phyloP scores from a whole-genome alignment of 257 asterid species.

The Solanum rostratum region DNA sequence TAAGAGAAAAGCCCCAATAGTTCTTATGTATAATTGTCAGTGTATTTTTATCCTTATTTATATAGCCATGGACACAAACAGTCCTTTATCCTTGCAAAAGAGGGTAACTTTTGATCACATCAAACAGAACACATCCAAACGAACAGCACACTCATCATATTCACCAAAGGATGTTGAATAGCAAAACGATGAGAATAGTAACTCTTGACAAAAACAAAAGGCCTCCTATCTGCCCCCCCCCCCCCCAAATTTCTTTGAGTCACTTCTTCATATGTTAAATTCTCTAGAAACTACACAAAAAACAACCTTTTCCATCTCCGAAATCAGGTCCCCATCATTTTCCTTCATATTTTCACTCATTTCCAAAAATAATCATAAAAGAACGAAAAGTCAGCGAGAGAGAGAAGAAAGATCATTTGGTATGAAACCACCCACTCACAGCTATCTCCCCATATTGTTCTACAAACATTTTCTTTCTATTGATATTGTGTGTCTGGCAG shows the following conservation, averaged over 20 bases:
- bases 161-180: not conserved
- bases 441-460: not conserved
- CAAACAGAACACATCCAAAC: not conserved
- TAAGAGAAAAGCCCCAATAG: not conserved
- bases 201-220: not conserved
- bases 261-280: not conserved
- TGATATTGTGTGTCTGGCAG: not conserved
- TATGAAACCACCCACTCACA: not conserved
- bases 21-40: not conserved
- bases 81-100: not conserved
- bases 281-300: not conserved
- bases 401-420: not conserved
- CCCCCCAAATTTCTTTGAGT: not conserved
- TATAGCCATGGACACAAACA: not conserved
- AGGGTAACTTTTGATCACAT: not conserved
- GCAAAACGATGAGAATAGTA: not conserved
- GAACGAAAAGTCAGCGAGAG: not conserved
- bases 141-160: not conserved
- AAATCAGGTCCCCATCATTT: not conserved
- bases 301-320: not conserved
- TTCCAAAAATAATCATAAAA: not conserved
- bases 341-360: not conserved
- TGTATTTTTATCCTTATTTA: not conserved
- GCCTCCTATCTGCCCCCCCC: not conserved
- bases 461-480: not conserved